Percentiles rank a stretch among this genome's conserved stretches.
phyloP scores from a whole-genome alignment of 1,139 yeast genomes.

The Kurtzmaniella quercitrusa region DNA sequence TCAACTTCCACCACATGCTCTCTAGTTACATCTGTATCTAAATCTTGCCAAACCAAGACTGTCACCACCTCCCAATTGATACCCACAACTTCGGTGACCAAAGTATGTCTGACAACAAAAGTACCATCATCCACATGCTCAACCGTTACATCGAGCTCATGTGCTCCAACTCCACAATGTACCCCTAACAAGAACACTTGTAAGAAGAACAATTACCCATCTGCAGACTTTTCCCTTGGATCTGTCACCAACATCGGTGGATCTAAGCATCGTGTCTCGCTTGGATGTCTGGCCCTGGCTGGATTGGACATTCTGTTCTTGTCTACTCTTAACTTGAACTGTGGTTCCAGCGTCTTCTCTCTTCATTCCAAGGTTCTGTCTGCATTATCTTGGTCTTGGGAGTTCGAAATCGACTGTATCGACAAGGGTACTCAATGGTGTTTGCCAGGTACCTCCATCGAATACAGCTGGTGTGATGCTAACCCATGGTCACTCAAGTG shows the following conservation, averaged over 20 bases:
- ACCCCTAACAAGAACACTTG: constrained; percentile 5
- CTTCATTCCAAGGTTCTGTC: background rate
- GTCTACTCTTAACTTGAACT: background rate
- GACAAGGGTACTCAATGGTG: constrained; percentile 4
- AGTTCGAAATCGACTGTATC: background rate
- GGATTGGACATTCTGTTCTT: background rate
- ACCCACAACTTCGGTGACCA: background rate
- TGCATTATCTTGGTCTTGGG: background rate
- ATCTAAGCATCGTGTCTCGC: background rate
- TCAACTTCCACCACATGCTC: background rate
- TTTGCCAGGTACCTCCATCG: constrained; percentile 1
- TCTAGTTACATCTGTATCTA: background rate
- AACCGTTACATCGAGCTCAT: background rate
- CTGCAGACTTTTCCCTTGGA: too few relatives aligned
- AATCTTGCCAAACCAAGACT: background rate
- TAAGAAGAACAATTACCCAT: constrained; percentile 4
- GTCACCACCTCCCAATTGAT: background rate
- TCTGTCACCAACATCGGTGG: background rate
- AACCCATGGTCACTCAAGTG: constrained; percentile 1
- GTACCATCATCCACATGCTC: background rate
- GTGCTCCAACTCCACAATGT: constrained; percentile 5
- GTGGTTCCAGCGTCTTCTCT: background rate
- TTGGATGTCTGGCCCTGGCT: constrained; percentile 2
- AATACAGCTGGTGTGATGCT: constrained; percentile 3
- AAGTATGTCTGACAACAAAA: background rate